Conservation (phyloP, 208 protist genomes). For the Histomonas meleagridis region DNA sequence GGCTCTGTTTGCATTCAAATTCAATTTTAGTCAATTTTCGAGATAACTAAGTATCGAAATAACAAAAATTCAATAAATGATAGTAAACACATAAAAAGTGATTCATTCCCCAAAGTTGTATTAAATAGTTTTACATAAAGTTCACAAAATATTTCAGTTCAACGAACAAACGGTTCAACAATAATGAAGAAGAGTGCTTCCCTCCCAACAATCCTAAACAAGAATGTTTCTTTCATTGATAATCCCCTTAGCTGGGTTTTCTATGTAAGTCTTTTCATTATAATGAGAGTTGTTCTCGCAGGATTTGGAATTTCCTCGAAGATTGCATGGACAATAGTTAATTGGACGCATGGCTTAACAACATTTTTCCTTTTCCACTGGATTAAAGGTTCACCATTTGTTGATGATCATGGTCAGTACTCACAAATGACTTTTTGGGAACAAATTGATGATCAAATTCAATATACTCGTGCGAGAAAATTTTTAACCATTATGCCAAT, state of each 20-base stretch:
- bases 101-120: no score
- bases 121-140: no score
- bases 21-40: no score
- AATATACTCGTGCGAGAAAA: constrained; percentile 35
- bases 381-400: constrained; percentile 41
- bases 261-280: background rate
- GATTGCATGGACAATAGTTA: background rate
- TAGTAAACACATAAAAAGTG: no score
- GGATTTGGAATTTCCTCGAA: background rate
- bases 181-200: constrained; percentile 17
- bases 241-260: background rate
- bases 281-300: background rate
- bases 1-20: no score
- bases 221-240: background rate
- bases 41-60: no score
- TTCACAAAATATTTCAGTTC: no score
- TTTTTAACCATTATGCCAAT: constrained; percentile 38
- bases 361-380: constrained; percentile 42
- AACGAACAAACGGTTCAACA: no score
- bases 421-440: constrained; percentile 41
- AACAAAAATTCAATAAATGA: no score
- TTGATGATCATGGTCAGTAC: constrained; percentile 37
- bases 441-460: constrained; percentile 40
- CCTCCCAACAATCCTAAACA: background rate
- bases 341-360: background rate